These are phyloP conservation scores for Psilocybe cubensis DNA, from an alignment of 768 basidiomycete genomes.

Conservation along the genomic window DNA sequence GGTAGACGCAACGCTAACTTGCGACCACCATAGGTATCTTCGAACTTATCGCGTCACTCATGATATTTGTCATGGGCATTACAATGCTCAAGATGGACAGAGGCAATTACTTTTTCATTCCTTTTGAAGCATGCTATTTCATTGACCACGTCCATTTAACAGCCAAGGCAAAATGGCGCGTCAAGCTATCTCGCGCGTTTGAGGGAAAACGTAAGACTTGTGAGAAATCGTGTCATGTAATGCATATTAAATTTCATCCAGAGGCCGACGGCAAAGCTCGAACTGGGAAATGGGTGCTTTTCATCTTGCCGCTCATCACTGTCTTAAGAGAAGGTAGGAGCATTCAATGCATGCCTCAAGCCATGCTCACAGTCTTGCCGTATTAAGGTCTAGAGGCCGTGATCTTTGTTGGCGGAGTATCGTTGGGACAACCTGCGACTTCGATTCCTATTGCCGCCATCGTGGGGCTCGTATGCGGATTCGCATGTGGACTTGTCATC, in stretches of 20 bases:
- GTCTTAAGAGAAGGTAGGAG: constrained; percentile 84
- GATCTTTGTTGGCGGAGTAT: constrained; percentile 92
- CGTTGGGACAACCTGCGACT: constrained; percentile 78
- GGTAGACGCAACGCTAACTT: background rate
- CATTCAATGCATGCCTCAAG: background rate
- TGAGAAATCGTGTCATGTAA: background rate
- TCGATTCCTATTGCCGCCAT: constrained; percentile 93
- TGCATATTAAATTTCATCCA: constrained; percentile 14
- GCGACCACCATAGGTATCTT: constrained; percentile 55
- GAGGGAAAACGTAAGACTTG: constrained; percentile 49
- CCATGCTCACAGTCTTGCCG: background rate
- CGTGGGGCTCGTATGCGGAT: constrained; percentile 79
- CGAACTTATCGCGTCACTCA: constrained; percentile 67
- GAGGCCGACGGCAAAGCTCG: constrained; percentile 51
- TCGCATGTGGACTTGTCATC: constrained; percentile 73
- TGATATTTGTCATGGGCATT: constrained; percentile 94
- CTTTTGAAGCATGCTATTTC: background rate
- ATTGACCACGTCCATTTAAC: background rate
- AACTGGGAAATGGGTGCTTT: constrained; percentile 83
- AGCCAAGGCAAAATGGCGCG: constrained; percentile 93
- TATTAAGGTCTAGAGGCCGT: constrained; percentile 80
- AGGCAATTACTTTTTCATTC: constrained; percentile 31
- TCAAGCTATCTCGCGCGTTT: constrained; percentile 86
- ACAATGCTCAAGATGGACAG: constrained; percentile 96
- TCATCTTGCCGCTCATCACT: constrained; percentile 89